phyloP scores from a whole-genome alignment of 768 basidiomycete species.

The Kwoniella sp. region DNA sequence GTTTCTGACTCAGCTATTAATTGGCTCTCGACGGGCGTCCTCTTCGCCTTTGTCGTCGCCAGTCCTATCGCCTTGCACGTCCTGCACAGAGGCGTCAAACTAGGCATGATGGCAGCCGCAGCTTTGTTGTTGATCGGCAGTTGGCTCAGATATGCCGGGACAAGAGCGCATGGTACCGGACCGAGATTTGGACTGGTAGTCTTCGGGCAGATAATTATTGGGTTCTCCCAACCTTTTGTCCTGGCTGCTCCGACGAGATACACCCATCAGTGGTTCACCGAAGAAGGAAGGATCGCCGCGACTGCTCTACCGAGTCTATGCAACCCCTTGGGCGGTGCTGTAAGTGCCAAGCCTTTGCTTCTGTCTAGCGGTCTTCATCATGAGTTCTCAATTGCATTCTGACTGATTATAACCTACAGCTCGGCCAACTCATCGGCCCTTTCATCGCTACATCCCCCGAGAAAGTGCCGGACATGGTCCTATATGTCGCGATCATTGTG shows the following conservation, averaged over 20 bases:
- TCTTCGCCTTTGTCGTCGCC: constrained; percentile 20
- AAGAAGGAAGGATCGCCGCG: constrained; percentile 10
- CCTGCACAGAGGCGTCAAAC: constrained; percentile 10
- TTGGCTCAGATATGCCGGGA: constrained; percentile 14
- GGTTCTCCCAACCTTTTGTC: constrained; percentile 11
- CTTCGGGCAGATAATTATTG: constrained; percentile 14
- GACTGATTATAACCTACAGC: background rate
- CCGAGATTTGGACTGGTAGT: constrained; percentile 8
- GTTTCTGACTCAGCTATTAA: constrained; percentile 8
- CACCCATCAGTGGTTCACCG: constrained; percentile 14
- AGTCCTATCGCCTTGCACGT: constrained; percentile 5
- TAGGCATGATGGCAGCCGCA: constrained; percentile 2
- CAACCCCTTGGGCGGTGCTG: constrained; percentile 18
- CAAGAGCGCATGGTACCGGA: background rate
- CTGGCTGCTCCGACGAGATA: constrained; percentile 14
- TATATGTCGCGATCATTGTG: constrained; percentile 19
- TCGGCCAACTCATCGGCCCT: constrained; percentile 17
- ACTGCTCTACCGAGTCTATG: constrained; percentile 16
- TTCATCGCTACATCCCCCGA: constrained; percentile 12
- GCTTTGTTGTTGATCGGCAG: constrained; percentile 11
- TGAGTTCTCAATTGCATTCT: background rate
- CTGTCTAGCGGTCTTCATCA: too few species aligned
- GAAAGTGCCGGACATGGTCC: constrained; percentile 13
- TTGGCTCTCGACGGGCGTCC: constrained; percentile 21
- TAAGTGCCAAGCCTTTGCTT: background rate